phyloP scores from a whole-genome alignment of 495 filamentous ascomycete genomes.

The Aspergillus steynii region DNA sequence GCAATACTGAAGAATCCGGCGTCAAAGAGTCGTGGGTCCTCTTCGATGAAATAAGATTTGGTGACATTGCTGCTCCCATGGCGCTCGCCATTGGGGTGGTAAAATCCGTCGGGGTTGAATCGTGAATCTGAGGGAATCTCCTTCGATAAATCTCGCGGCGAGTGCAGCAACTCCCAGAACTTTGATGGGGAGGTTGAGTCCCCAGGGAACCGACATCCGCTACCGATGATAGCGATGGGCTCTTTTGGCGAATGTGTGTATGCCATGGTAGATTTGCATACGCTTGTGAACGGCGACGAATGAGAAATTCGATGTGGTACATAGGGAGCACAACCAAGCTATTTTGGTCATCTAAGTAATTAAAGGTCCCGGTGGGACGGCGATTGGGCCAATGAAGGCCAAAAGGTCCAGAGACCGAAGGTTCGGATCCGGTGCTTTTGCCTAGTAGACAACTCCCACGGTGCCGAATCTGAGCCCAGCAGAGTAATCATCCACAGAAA shows the following conservation, averaged over 20 bases:
- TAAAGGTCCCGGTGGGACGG: no score
- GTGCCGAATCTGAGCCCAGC: no score
- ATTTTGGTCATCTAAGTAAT: no score
- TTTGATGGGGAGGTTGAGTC: constrained; percentile 21
- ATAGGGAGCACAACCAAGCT: no score
- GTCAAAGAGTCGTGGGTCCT: constrained; percentile 57
- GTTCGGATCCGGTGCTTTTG: no score
- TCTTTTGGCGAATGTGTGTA: constrained; percentile 8
- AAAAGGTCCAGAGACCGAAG: no score
- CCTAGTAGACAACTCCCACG: no score
- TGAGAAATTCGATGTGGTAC: no score
- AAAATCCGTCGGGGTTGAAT: constrained; percentile 47
- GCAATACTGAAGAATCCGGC: constrained; percentile 52
- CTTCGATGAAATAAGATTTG: constrained; percentile 46
- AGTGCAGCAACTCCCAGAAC: constrained; percentile 29
- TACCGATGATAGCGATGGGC: constrained; percentile 28
- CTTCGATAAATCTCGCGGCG: constrained; percentile 18
- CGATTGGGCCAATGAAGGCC: no score
- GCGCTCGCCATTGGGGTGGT: constrained; percentile 36
- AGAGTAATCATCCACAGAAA: no score
- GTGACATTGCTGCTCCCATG: constrained; percentile 30
- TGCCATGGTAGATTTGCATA: background rate
- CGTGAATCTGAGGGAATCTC: constrained; percentile 29
- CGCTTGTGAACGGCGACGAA: no score
- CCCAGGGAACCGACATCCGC: constrained; percentile 24